phyloP scores from a whole-genome alignment of 257 asterid species.

The Ajuga chamaepitys region DNA sequence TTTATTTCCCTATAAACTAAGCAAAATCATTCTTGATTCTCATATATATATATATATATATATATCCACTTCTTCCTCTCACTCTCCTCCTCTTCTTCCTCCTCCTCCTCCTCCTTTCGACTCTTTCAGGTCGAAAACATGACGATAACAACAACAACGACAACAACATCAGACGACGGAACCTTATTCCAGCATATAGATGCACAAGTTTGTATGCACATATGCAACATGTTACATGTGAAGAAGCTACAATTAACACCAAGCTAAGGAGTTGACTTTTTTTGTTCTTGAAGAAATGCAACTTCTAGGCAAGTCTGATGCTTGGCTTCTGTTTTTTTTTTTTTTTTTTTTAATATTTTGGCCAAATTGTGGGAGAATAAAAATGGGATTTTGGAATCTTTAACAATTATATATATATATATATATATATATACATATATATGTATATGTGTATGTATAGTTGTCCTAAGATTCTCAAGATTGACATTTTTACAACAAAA shows the following conservation, averaged over 20 bases:
- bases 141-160: neutral
- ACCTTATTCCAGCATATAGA: neutral
- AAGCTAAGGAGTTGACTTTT: conserved; percentile 30
- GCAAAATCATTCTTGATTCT: conserved; percentile 18
- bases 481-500: conserved; percentile 6
- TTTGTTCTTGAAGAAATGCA: conserved; percentile 20
- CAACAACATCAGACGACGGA: neutral
- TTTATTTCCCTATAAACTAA: conserved; percentile 30
- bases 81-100: neutral
- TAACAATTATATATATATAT: neutral
- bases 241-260: conserved; percentile 26
- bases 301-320: conserved; percentile 69
- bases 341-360: neutral
- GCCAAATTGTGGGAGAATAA: conserved; percentile 22
- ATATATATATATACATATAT: neutral
- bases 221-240: conserved; percentile 16
- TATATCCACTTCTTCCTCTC: neutral
- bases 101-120: neutral
- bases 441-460: neutral
- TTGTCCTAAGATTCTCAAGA: conserved; percentile 19
- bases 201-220: conserved; percentile 3
- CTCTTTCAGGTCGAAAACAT: neutral
- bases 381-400: conserved; percentile 24
- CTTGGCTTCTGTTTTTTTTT: conserved; percentile 42
- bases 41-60: conserved; percentile 14